Percentiles rank a stretch among this genome's conserved stretches.
phyloP scores from a whole-genome alignment of 2,329 filamentous ascomycete genomes.

The Calonectria multiphialidica region DNA sequence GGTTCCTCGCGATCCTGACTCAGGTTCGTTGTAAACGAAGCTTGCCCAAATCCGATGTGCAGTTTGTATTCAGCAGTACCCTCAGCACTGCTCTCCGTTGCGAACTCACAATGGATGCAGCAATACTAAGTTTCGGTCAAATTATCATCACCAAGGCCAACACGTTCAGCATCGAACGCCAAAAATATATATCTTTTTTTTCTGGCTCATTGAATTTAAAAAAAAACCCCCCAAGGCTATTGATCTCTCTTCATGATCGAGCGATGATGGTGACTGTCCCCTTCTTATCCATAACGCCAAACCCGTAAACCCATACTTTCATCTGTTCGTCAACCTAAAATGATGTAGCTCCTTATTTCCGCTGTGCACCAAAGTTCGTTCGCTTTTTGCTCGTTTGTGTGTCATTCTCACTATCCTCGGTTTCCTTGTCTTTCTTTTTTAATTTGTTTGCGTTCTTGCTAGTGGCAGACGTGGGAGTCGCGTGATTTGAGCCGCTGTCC shows the following conservation, averaged over 20 bases:
- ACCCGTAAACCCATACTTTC: background rate
- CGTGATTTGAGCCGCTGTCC: constrained; percentile 62
- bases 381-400: constrained; percentile 65
- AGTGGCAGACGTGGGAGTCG: constrained; percentile 67
- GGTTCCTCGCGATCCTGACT: background rate
- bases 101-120: too few relatives aligned
- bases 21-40: background rate
- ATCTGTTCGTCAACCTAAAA: background rate
- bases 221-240: constrained; percentile 7
- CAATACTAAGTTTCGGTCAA: too few relatives aligned
- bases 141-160: too few relatives aligned
- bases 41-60: background rate
- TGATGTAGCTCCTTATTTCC: constrained; percentile 53
- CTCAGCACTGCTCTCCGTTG: background rate
- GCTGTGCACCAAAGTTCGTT: constrained; percentile 68
- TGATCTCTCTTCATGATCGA: background rate
- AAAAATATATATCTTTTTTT: too few relatives aligned
- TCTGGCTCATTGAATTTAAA: too few relatives aligned
- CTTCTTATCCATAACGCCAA: constrained; percentile 12
- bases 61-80: background rate
- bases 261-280: background rate
- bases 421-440: constrained; percentile 66
- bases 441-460: constrained; percentile 62
- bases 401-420: constrained; percentile 72
- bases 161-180: too few relatives aligned